These are phyloP conservation scores for Boletus rubescentipes DNA, from an alignment of 768 basidiomycete genomes.

Conservation along the genomic window DNA sequence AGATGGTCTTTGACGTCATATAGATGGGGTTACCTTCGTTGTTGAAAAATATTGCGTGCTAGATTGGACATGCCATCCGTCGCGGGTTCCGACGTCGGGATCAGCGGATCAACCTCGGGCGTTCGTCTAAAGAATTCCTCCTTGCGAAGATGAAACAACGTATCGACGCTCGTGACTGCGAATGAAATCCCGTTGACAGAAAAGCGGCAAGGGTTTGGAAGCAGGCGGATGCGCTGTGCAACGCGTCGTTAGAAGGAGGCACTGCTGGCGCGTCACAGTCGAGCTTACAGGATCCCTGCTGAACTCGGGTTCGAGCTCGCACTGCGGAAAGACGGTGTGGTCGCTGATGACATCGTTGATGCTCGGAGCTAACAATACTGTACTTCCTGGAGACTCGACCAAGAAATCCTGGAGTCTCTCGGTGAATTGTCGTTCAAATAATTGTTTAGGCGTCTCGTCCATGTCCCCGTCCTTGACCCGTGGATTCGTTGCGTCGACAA, in stretches of 20 bases:
- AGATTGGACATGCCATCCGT: conserved; percentile 78
- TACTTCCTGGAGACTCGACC: conserved; percentile 61
- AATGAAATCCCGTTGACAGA: conserved; percentile 83
- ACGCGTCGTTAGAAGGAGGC: neutral
- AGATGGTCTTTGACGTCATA: neutral
- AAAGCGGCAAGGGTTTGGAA: conserved; percentile 88
- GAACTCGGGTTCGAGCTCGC: conserved; percentile 48
- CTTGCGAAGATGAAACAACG: conserved; percentile 83
- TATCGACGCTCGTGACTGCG: conserved; percentile 80
- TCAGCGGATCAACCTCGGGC: conserved; percentile 55
- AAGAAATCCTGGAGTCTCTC: conserved; percentile 57
- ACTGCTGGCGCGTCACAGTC: neutral
- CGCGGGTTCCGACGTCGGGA: conserved; percentile 42
- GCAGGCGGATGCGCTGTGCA: conserved; percentile 65
- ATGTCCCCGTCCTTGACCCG: conserved; percentile 73
- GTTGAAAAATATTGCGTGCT: conserved; percentile 79
- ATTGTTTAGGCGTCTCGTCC: conserved; percentile 56
- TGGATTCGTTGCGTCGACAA: conserved; percentile 78
- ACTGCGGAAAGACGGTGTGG: conserved; percentile 86
- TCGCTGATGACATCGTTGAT: conserved; percentile 76
- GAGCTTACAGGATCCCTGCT: conserved; percentile 51
- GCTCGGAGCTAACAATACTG: conserved; percentile 78
- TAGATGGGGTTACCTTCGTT: conserved; percentile 62
- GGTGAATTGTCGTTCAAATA: conserved; percentile 69
- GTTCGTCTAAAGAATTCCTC: conserved; percentile 76